A percentile compares a stretch with the other conserved stretches of the same genome.
phyloP scores from a whole-genome alignment of 2,329 filamentous ascomycete species.

The Zymoseptoria pseudotritici region DNA sequence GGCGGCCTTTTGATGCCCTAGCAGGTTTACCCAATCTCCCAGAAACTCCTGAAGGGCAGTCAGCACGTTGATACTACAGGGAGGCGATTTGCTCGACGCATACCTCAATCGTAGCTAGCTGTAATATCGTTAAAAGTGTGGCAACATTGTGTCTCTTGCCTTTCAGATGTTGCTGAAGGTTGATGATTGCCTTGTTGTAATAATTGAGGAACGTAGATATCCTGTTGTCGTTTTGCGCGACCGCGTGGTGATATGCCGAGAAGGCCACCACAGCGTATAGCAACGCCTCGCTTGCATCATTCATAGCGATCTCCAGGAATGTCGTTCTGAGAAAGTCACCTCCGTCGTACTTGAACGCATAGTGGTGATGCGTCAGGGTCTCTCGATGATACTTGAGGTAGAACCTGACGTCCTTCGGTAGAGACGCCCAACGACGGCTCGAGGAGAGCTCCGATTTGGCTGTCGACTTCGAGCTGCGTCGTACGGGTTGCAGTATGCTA shows the following conservation, averaged over 20 bases:
- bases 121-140: conserved; percentile 78
- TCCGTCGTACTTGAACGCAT: conserved; percentile 65
- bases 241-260: conserved; percentile 74
- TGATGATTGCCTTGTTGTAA: conserved; percentile 78
- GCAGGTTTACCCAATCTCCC: conserved; percentile 89
- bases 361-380: conserved; percentile 74
- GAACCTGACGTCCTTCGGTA: conserved; percentile 59
- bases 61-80: not conserved
- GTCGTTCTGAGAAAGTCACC: conserved; percentile 66
- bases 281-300: conserved; percentile 61
- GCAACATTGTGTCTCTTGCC: conserved; percentile 64
- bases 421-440: conserved; percentile 22
- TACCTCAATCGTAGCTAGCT: conserved; percentile 91
- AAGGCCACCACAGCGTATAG: conserved; percentile 84
- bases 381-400: conserved; percentile 73
- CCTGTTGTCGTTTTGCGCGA: conserved; percentile 62
- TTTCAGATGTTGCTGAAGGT: conserved; percentile 64
- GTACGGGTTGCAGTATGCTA: conserved; percentile 11
- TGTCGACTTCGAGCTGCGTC: conserved; percentile 17
- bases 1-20: conserved; percentile 87
- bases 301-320: conserved; percentile 64
- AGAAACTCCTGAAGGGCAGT: conserved; percentile 65
- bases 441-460: conserved; percentile 19
- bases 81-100: conserved; percentile 14
- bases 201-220: conserved; percentile 79